These are phyloP conservation scores for Lithocarpus polystachyus DNA, from an alignment of 306 rosid species.

Conservation along the genomic window DNA sequence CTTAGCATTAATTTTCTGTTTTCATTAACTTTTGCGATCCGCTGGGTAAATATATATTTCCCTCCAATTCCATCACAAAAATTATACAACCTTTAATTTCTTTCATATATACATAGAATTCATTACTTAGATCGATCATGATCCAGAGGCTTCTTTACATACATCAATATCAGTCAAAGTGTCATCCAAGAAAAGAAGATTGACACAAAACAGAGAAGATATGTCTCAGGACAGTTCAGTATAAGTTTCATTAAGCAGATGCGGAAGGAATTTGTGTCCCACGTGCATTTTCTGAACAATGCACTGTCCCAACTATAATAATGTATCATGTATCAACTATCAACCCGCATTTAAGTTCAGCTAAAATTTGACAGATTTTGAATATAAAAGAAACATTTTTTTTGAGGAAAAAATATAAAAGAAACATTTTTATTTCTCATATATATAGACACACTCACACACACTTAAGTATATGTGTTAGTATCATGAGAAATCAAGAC, in stretches of 20 bases:
- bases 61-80: too few species aligned
- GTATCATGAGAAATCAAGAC: too few species aligned
- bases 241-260: neutral
- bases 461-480: too few species aligned
- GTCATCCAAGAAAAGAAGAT: neutral
- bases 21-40: constrained; percentile 30
- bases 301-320: neutral
- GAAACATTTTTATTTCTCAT: too few species aligned
- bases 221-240: neutral
- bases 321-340: neutral
- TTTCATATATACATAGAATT: too few species aligned
- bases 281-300: constrained; percentile 1
- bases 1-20: too few species aligned
- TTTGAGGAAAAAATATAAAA: too few species aligned
- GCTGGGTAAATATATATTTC: neutral
- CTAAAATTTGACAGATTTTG: neutral
- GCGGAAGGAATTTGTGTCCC: constrained; percentile 6
- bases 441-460: too few species aligned
- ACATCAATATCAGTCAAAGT: constrained; percentile 1
- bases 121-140: neutral
- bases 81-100: too few species aligned
- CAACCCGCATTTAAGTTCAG: neutral
- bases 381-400: too few species aligned
- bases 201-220: neutral
- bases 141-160: too few species aligned